Conservation (phyloP, 2,329 filamentous ascomycete genomes). For the Arthrocladium fulminans region DNA sequence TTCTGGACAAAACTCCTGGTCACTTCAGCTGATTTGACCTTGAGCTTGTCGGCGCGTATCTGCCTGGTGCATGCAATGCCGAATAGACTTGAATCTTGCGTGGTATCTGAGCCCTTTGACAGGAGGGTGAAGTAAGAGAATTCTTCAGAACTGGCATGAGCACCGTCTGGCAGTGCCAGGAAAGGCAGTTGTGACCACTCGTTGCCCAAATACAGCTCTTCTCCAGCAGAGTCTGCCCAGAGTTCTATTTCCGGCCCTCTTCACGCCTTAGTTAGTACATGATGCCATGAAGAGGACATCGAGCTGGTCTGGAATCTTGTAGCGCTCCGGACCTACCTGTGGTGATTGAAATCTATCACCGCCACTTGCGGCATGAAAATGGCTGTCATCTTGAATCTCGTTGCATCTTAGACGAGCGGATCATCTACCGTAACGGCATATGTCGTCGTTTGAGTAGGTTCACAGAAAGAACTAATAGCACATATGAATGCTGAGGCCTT, state of each 20-base stretch:
- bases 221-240: conserved; percentile 74
- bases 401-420: neutral
- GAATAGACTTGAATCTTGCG: conserved; percentile 63
- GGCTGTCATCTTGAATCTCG: conserved; percentile 2
- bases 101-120: conserved; percentile 28
- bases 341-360: conserved; percentile 78
- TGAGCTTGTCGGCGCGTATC: conserved; percentile 67
- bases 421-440: too few relatives aligned
- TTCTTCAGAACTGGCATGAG: conserved; percentile 89
- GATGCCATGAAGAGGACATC: neutral
- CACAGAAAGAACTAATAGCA: too few relatives aligned
- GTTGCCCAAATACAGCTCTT: conserved; percentile 72
- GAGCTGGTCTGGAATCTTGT: neutral
- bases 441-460: too few relatives aligned
- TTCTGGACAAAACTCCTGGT: conserved; percentile 98
- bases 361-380: conserved; percentile 54
- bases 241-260: conserved; percentile 86
- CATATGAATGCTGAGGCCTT: too few relatives aligned
- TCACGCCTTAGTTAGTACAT: conserved; percentile 1
- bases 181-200: conserved; percentile 90
- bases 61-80: conserved; percentile 93
- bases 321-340: conserved; percentile 34
- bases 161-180: conserved; percentile 92
- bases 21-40: conserved; percentile 74
- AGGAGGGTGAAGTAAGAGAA: conserved; percentile 97